Evolutionary conservation across 768 basidiomycete species (phyloP).

Genomic region (Suillus luteus): DNA sequence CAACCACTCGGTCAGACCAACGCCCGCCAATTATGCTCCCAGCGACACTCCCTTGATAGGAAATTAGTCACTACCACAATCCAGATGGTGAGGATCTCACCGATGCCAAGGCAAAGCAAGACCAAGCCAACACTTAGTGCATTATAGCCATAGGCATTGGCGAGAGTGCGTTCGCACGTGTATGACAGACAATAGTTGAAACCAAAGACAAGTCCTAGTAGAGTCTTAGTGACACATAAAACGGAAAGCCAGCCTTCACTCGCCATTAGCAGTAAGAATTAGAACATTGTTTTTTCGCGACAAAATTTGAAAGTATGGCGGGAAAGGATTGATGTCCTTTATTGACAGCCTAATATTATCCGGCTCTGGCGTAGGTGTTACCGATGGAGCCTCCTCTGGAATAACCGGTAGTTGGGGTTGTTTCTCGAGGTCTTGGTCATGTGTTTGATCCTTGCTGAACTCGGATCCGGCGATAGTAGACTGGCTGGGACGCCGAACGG

Average conservation of each 20-base stretch:
- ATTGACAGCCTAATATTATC: conserved; percentile 55
- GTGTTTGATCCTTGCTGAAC: conserved; percentile 16
- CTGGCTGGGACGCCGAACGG: conserved; percentile 25
- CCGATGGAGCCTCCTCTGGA: conserved; percentile 19
- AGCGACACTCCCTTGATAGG: conserved; percentile 42
- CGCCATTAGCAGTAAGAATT: conserved; percentile 46
- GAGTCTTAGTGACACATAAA: conserved; percentile 6
- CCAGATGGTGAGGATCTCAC: conserved; percentile 36
- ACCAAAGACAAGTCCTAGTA: conserved; percentile 66
- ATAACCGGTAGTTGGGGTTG: conserved; percentile 28
- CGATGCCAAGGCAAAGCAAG: conserved; percentile 72
- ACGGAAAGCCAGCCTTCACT: not conserved
- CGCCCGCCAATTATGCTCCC: conserved; percentile 61
- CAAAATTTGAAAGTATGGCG: conserved; percentile 60
- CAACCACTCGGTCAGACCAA: conserved; percentile 56
- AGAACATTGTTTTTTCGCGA: conserved; percentile 65
- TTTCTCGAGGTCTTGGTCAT: conserved; percentile 18
- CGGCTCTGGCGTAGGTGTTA: conserved; percentile 17
- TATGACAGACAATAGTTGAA: conserved; percentile 73
- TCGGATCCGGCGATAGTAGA: conserved; percentile 19
- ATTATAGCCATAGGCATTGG: conserved; percentile 60
- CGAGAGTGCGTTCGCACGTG: conserved; percentile 72
- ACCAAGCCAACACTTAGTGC: conserved; percentile 76
- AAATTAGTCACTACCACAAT: not conserved
- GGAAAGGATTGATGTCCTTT: conserved; percentile 74